Conservation (phyloP, 2,329 filamentous ascomycete genomes). For the Lojkania enalia region DNA sequence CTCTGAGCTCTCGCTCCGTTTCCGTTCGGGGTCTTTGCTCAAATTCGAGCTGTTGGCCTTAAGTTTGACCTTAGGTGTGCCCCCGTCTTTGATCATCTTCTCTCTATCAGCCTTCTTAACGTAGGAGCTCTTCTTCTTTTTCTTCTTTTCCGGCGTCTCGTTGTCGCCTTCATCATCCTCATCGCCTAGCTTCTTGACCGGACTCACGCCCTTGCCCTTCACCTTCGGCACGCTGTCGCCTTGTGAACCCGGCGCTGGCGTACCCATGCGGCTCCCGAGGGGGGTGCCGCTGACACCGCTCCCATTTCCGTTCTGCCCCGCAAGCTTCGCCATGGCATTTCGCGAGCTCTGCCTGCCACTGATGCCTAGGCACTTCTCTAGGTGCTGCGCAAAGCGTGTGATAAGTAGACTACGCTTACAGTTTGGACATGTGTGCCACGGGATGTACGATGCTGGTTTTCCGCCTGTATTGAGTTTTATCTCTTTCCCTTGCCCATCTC, state of each 20-base stretch:
- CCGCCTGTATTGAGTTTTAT: slow-evolving; percentile 55
- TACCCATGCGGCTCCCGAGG: slow-evolving; percentile 49
- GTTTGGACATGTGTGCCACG: slow-evolving; percentile 61
- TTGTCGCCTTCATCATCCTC: slow-evolving; percentile 47
- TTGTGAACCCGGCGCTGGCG: slow-evolving; percentile 43
- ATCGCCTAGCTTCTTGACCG: slow-evolving; percentile 33
- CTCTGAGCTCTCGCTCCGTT: slow-evolving; percentile 35
- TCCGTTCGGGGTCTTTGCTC: slow-evolving; percentile 31
- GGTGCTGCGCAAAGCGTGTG: slow-evolving; percentile 62
- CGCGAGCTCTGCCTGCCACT: slow-evolving; percentile 56
- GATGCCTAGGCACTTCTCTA: slow-evolving; percentile 64
- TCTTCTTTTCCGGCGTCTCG: slow-evolving; percentile 50
- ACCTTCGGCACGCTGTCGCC: slow-evolving; percentile 28
- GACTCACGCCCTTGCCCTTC: slow-evolving; percentile 39
- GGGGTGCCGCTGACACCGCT: slow-evolving; percentile 48
- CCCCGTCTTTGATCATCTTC: slow-evolving; percentile 22
- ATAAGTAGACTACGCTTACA: slow-evolving; percentile 65
- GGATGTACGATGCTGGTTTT: slow-evolving; percentile 51
- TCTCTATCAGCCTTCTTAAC: slow-evolving; percentile 46
- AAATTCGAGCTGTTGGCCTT: slow-evolving; percentile 23
- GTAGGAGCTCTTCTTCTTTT: slow-evolving; percentile 51
- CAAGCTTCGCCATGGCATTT: slow-evolving; percentile 53
- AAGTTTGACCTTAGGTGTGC: slow-evolving; percentile 37
- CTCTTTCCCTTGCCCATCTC: slow-evolving; percentile 40
- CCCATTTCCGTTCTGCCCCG: slow-evolving; percentile 38